Conservation (phyloP, 768 basidiomycete species). For the Amanita polypyramis region DNA sequence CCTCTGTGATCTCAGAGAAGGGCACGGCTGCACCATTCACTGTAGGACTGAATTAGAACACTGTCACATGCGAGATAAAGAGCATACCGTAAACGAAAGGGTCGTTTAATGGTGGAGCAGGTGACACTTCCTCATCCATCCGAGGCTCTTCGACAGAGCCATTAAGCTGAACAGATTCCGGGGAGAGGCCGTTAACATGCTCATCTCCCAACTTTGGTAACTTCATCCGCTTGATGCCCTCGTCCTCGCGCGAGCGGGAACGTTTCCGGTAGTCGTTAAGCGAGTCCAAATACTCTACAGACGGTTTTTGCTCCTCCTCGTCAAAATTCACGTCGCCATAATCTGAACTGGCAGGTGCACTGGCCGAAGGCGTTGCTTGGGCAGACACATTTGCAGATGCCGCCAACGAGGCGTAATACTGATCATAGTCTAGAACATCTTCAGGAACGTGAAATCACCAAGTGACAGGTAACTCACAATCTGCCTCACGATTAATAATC, state of each 20-base stretch:
- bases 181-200: conserved; percentile 14
- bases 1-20: conserved; percentile 80
- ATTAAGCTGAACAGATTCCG: conserved; percentile 10
- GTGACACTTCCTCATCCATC: conserved; percentile 14
- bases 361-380: conserved; percentile 51
- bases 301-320: conserved; percentile 64
- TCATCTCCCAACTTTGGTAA: conserved; percentile 26
- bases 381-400: conserved; percentile 45
- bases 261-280: conserved; percentile 68
- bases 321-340: conserved; percentile 42
- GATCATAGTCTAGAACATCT: conserved; percentile 52
- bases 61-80: not conserved
- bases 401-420: conserved; percentile 72
- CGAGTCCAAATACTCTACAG: conserved; percentile 54
- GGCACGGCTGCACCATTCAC: conserved; percentile 69
- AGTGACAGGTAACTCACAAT: conserved; percentile 40
- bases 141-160: conserved; percentile 12
- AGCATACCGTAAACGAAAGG: conserved; percentile 59
- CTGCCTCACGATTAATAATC: conserved; percentile 42
- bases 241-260: conserved; percentile 56
- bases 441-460: not conserved
- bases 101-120: conserved; percentile 30
- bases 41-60: conserved; percentile 15
- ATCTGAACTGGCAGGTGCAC: conserved; percentile 32
- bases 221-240: conserved; percentile 34